Evolutionary conservation across 2,329 filamentous ascomycete species (phyloP).

Genomic region (Microcera coccophila): DNA sequence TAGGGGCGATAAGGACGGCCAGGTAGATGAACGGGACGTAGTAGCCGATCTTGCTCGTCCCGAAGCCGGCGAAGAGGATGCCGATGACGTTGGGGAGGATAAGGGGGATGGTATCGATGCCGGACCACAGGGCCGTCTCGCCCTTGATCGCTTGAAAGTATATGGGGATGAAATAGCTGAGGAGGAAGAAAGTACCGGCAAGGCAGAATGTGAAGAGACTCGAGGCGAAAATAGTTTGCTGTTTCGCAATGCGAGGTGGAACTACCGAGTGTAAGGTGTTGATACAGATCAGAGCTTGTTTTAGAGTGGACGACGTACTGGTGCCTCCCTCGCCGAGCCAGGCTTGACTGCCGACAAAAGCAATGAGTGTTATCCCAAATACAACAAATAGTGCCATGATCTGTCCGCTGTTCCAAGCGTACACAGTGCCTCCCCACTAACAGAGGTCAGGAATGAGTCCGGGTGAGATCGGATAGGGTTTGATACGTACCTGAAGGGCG

Average conservation of each 20-base stretch:
- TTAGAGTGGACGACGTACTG: neutral
- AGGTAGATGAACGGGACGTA: neutral
- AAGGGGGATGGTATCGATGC: constrained; percentile 49
- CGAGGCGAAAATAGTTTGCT: constrained; percentile 35
- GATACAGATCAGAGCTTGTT: neutral
- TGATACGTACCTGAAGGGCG: constrained; percentile 42
- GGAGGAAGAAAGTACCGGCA: constrained; percentile 45
- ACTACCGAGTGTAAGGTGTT: too few species aligned
- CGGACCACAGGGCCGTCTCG: constrained; percentile 45
- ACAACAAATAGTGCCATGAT: constrained; percentile 49
- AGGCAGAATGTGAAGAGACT: constrained; percentile 43
- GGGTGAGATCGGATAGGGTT: neutral
- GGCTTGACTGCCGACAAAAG: constrained; percentile 45
- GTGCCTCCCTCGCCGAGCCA: constrained; percentile 39
- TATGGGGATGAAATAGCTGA: constrained; percentile 48
- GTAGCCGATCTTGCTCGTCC: neutral
- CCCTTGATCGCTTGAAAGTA: constrained; percentile 51
- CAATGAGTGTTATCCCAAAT: constrained; percentile 36
- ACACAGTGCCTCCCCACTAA: constrained; percentile 47
- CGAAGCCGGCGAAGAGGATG: neutral
- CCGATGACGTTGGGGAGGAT: constrained; percentile 35
- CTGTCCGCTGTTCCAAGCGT: constrained; percentile 43
- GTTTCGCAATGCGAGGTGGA: constrained; percentile 40
- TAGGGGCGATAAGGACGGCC: neutral
- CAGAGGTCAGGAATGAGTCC: neutral